Conservation (phyloP, 306 rosid genomes). For the Dryas octopetala region DNA sequence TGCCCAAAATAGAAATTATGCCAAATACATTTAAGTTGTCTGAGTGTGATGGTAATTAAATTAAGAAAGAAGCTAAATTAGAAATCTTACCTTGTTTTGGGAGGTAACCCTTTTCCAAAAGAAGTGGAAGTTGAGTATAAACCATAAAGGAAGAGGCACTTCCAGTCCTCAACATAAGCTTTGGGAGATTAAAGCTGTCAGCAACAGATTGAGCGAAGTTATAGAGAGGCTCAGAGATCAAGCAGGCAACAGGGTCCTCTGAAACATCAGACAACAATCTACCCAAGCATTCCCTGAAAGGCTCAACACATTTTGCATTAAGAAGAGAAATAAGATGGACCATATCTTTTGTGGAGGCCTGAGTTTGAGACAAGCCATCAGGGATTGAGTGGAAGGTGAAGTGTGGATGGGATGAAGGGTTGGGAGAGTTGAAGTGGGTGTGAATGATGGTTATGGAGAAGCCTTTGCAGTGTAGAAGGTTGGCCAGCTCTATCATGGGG, state of each 20-base stretch:
- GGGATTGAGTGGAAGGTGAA: constrained; percentile 42
- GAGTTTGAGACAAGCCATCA: constrained; percentile 14
- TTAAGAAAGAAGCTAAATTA: neutral
- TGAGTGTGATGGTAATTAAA: no score
- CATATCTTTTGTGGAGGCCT: constrained; percentile 19
- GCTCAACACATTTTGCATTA: constrained; percentile 30
- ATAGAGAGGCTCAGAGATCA: constrained; percentile 45
- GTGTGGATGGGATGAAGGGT: constrained; percentile 46
- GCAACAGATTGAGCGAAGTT: constrained; percentile 45
- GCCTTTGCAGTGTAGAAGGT: constrained; percentile 46
- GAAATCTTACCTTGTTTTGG: constrained; percentile 41
- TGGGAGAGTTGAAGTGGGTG: constrained; percentile 46
- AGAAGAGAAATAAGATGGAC: constrained; percentile 7
- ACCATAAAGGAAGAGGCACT: constrained; percentile 30
- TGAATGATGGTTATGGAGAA: constrained; percentile 51
- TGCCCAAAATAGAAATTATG: neutral
- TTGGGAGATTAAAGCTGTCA: constrained; percentile 34
- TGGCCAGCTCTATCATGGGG: constrained; percentile 53
- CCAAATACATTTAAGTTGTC: no score
- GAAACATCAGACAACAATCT: constrained; percentile 22
- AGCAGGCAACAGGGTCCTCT: constrained; percentile 45
- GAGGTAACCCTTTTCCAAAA: constrained; percentile 38
- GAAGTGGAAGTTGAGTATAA: constrained; percentile 38
- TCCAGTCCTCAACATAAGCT: constrained; percentile 40
- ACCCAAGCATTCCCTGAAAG: constrained; percentile 33